phyloP scores from a whole-genome alignment of 2,329 filamentous ascomycete species.

The Exophiala lecanii-corni region DNA sequence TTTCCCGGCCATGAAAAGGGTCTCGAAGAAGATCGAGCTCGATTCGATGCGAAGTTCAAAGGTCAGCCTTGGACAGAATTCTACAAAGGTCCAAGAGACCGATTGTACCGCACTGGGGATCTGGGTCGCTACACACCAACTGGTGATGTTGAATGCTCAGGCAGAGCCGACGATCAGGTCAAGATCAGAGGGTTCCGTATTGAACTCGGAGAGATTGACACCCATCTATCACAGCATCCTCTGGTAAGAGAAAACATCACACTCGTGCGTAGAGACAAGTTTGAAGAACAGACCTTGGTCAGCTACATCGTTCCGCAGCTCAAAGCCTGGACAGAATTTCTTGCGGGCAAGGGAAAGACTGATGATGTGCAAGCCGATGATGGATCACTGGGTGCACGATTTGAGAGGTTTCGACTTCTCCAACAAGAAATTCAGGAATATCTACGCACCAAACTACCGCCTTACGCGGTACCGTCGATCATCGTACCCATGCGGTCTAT shows the following conservation, averaged over 20 bases:
- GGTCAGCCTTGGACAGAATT: conserved; percentile 71
- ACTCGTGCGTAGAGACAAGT: conserved; percentile 73
- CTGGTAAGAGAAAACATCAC: conserved; percentile 82
- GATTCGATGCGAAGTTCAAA: conserved; percentile 42
- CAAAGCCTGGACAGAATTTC: conserved; percentile 66
- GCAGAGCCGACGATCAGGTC: conserved; percentile 81
- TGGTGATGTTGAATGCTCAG: conserved; percentile 72
- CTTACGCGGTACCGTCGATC: conserved; percentile 70
- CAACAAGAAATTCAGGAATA: conserved; percentile 60
- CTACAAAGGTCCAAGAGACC: conserved; percentile 77
- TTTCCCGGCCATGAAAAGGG: conserved; percentile 72
- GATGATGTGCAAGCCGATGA: conserved; percentile 49
- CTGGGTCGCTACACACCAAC: conserved; percentile 68
- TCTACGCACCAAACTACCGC: conserved; percentile 66
- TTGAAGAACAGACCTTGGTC: conserved; percentile 80
- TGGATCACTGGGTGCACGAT: conserved; percentile 48
- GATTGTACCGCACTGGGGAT: conserved; percentile 83
- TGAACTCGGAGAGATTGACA: conserved; percentile 90
- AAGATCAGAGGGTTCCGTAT: conserved; percentile 96
- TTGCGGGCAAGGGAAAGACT: conserved; percentile 51
- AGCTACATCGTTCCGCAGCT: conserved; percentile 86
- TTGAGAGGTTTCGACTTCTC: conserved; percentile 58
- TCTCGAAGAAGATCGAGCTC: conserved; percentile 58
- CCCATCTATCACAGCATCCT: conserved; percentile 67
- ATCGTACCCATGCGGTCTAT: conserved; percentile 69